A percentile compares a stretch with the other conserved stretches of the same genome.
Evolutionary conservation across 2,329 filamentous ascomycete genomes (phyloP).

Genomic region (Blastomyces emzantsi): DNA sequence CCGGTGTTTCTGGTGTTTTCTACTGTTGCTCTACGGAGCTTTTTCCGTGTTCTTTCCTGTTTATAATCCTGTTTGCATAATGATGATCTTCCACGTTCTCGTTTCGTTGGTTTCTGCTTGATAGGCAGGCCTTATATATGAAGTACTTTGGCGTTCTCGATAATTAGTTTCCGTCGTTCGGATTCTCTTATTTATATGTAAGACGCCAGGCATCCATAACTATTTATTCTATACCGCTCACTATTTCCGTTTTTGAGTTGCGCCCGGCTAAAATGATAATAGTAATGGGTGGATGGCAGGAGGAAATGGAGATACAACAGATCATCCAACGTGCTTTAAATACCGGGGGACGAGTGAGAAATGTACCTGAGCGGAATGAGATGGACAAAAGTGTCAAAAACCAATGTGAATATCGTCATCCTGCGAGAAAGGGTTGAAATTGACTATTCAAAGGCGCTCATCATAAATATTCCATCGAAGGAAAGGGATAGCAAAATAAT

Average conservation of each 20-base stretch:
- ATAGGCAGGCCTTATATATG: not conserved
- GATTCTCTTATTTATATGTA: constrained; percentile 16
- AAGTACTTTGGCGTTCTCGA: not conserved
- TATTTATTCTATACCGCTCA: not conserved
- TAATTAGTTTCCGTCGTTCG: constrained; percentile 17
- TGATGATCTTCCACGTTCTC: not conserved
- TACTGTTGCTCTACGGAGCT: not conserved
- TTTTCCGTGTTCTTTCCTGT: not conserved
- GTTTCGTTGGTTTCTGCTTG: not conserved
- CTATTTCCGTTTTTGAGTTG: not conserved
- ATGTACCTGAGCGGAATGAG: not conserved
- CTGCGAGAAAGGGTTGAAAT: not conserved
- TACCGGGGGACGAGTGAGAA: not conserved
- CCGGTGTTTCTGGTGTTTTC: not conserved
- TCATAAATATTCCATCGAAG: not conserved
- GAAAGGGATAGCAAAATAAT: not conserved
- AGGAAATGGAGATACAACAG: not conserved
- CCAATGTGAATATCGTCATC: not conserved
- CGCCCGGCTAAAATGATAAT: not conserved
- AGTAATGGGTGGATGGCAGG: not conserved
- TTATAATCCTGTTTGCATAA: not conserved
- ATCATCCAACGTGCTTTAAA: not conserved
- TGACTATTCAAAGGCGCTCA: not conserved
- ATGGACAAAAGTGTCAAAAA: not conserved
- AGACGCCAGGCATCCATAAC: not conserved